These are phyloP conservation scores for Zygosaccharomyces sapae DNA, from an alignment of 1,139 yeast species.

Conservation along the genomic window DNA sequence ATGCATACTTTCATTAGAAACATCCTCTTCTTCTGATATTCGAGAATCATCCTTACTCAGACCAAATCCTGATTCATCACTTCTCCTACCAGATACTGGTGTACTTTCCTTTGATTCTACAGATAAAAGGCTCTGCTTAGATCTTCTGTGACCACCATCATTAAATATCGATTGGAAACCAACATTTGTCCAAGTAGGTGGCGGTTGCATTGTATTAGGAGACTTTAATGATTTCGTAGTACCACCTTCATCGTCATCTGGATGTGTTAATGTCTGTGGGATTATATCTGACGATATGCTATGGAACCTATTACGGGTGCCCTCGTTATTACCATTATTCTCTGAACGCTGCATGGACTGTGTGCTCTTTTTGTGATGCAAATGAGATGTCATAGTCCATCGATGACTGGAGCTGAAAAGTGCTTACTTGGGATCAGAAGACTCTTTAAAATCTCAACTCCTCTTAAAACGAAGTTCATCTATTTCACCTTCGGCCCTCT, in stretches of 20 bases:
- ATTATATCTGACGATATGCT: constrained; percentile 22
- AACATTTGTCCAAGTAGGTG: constrained; percentile 33
- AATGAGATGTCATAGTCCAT: background rate
- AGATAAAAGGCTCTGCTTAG: constrained; percentile 17
- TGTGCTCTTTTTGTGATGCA: background rate
- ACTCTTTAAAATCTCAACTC: background rate
- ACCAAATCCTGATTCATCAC: constrained; percentile 10
- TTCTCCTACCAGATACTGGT: constrained; percentile 8
- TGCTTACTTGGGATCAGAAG: background rate
- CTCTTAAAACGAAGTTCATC: background rate
- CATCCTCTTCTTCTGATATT: constrained; percentile 13
- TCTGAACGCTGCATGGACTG: background rate
- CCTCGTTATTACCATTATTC: background rate
- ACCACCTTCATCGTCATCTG: constrained; percentile 14
- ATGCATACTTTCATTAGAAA: constrained; percentile 15
- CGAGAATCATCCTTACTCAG: constrained; percentile 8
- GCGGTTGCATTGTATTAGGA: constrained; percentile 11
- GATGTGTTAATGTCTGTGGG: constrained; percentile 20
- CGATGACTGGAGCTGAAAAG: background rate
- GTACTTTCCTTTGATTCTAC: constrained; percentile 10
- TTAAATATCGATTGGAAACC: constrained; percentile 36
- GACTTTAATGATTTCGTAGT: constrained; percentile 9
- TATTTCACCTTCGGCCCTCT: background rate
- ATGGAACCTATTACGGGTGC: constrained; percentile 10
- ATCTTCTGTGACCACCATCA: constrained; percentile 18